These are phyloP conservation scores for Colletotrichum acutatum DNA, from an alignment of 2,329 filamentous ascomycete genomes.

Conservation along the genomic window DNA sequence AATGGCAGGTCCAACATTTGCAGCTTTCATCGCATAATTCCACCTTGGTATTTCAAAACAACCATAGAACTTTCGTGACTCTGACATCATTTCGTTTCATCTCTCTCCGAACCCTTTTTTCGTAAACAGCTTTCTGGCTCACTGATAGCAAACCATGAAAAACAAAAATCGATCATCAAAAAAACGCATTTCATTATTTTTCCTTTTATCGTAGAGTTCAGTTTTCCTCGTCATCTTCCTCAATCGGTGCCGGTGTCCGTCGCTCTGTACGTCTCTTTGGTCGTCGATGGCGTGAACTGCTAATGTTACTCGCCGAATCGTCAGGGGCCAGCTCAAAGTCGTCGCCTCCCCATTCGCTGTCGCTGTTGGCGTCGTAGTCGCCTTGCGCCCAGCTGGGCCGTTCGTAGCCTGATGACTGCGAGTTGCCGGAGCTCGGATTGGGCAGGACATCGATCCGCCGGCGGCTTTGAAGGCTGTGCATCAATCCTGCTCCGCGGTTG, in stretches of 20 bases:
- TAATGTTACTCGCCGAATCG: slow-evolving; percentile 84
- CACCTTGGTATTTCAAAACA: slow-evolving; percentile 15
- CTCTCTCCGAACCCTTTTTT: background rate
- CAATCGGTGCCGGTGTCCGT: slow-evolving; percentile 77
- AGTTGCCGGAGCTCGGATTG: slow-evolving; percentile 58
- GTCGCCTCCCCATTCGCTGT: slow-evolving; percentile 69
- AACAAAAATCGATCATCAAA: background rate
- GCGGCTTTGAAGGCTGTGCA: slow-evolving; percentile 70
- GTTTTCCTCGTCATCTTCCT: slow-evolving; percentile 76
- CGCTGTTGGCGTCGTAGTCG: slow-evolving; percentile 61
- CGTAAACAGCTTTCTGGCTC: background rate
- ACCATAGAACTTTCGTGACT: slow-evolving; percentile 3
- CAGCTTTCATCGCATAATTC: background rate
- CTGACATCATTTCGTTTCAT: slow-evolving; percentile 6
- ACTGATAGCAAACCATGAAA: background rate
- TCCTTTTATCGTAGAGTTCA: slow-evolving; percentile 11
- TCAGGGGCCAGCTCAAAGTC: slow-evolving; percentile 77
- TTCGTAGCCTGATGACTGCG: slow-evolving; percentile 57
- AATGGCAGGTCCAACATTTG: background rate
- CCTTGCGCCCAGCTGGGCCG: slow-evolving; percentile 58
- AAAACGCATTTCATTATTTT: slow-evolving; percentile 12
- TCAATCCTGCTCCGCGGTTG: slow-evolving; percentile 83
- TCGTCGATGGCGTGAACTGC: slow-evolving; percentile 73
- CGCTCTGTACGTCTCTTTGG: slow-evolving; percentile 76
- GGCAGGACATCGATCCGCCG: slow-evolving; percentile 67